Base-by-base conservation (phyloP, 2,329 filamentous ascomycete genomes). In the Fusarium tanahbumbuense region DNA sequence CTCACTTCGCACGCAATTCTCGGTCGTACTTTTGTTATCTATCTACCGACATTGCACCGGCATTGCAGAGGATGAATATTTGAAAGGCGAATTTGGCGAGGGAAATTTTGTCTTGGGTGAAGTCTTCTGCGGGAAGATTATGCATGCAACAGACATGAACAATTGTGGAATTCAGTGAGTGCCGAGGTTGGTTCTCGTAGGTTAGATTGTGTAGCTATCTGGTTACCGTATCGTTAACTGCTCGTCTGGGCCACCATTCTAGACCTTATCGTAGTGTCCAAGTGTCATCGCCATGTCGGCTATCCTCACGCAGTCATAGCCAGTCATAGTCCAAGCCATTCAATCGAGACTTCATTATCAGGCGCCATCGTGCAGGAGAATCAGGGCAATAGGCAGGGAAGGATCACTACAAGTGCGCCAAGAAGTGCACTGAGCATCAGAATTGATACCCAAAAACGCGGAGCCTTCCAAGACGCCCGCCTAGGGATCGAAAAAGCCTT, bases 181-280 rank as follows among this genome's bases (percentile, higher is more conserved):
- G 34, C 5, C 10, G 5, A 37, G 5, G 18, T 4, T 37, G 10
- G 9, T n/a, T 37, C 3, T 37, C 0, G 34, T n/a, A 4, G 34
- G 16, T 37, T 37, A n/a, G 3, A 37, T 37, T n/a, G 18, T 37
- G 18, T 3, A 4, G 18, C 18, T 37, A 37, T 37, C 34, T 37
- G 34, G 34, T 6, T 37, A 2, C 4, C 34, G 5, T 2, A 7
- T n/a, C 5, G 4, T 4, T n/a, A 10, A n/a, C 34, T 6, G 3
- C 34, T 7, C 3, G 5, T 11, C 18, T 11, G 16, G 2, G 34
- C 18, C 18, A 37, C 9, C 0, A 6, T 10, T 0, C 1, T 6
- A 2, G 9, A 37, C 34, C 16, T 37, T 18, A 1, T n/a, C 16
- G 16, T 37, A 37, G 9, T n/a, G 18, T 7, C 9, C 34, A n/a